A percentile compares a stretch with the other conserved stretches of the same genome.
These are phyloP conservation scores for Collybiopsis confluens DNA, from an alignment of 768 basidiomycete species.

Conservation along the genomic window DNA sequence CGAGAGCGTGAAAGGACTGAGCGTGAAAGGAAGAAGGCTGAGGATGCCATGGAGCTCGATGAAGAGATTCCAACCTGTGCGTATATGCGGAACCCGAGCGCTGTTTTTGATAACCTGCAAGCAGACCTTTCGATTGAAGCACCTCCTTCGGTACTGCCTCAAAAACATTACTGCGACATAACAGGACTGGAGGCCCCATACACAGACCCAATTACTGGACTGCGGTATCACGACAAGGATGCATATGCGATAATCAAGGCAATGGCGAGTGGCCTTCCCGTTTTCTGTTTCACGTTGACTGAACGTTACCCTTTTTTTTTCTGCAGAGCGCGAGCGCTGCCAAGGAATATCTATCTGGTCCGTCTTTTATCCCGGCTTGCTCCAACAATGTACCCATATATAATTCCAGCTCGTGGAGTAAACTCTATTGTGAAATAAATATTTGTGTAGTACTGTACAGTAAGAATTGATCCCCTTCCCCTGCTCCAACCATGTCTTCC, in stretches of 20 bases:
- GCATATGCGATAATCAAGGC: conserved; percentile 81
- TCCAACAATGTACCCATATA: too few species aligned
- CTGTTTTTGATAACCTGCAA: neutral
- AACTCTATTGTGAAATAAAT: conserved; percentile 43
- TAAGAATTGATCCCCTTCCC: neutral
- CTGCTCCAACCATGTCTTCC: neutral
- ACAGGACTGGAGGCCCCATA: conserved; percentile 85
- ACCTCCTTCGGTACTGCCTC: conserved; percentile 76
- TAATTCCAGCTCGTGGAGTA: conserved; percentile 41
- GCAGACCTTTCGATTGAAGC: conserved; percentile 80
- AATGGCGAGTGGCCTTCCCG: conserved; percentile 44
- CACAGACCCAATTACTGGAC: conserved; percentile 74
- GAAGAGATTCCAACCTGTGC: conserved; percentile 73
- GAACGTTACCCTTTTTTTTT: neutral
- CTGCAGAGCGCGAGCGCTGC: conserved; percentile 61
- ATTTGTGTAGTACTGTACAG: too few species aligned
- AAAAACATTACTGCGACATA: conserved; percentile 78
- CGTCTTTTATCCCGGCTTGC: too few species aligned
- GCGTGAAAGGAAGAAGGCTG: conserved; percentile 52
- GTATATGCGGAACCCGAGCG: conserved; percentile 17
- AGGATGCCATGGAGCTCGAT: conserved; percentile 52
- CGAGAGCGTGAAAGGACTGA: conserved; percentile 71
- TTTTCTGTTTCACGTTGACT: neutral
- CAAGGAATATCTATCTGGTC: conserved; percentile 72
- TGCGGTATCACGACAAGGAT: conserved; percentile 82